phyloP scores from a whole-genome alignment of 2,329 filamentous ascomycete genomes.

The Ceratocystis destructans region DNA sequence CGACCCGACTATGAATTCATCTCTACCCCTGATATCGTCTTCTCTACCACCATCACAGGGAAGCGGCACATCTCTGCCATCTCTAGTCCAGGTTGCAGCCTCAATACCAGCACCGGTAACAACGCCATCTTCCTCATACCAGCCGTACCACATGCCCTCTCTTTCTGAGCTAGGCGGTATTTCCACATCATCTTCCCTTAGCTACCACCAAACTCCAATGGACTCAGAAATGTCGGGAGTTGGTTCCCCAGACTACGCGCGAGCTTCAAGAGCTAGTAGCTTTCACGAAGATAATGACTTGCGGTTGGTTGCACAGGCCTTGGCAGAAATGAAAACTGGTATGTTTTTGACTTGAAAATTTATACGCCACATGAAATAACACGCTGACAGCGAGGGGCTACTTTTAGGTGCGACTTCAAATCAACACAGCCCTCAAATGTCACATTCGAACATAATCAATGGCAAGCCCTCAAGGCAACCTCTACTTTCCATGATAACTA shows the following conservation, averaged over 20 bases:
- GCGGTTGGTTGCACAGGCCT: constrained; percentile 17
- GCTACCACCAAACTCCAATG: constrained; percentile 15
- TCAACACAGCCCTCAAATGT: constrained; percentile 16
- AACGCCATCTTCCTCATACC: neutral
- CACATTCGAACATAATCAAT: constrained; percentile 8
- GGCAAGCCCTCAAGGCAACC: constrained; percentile 47
- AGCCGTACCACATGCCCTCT: constrained; percentile 13
- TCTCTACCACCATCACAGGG: constrained; percentile 2
- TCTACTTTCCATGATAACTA: constrained; percentile 71
- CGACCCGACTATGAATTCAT: constrained; percentile 3
- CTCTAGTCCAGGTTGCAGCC: constrained; percentile 11
- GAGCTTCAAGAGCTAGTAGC: constrained; percentile 16
- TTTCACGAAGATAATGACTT: constrained; percentile 17
- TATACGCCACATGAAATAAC: neutral
- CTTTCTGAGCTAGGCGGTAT: constrained; percentile 14
- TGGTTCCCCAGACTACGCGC: constrained; percentile 15
- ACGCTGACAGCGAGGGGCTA: neutral
- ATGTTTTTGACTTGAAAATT: neutral
- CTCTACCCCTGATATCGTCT: constrained; percentile 5
- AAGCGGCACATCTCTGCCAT: constrained; percentile 9
- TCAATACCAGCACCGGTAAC: constrained; percentile 3
- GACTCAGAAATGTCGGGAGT: constrained; percentile 18
- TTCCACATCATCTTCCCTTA: constrained; percentile 15
- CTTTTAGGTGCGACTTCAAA: constrained; percentile 10
- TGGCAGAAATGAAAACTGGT: constrained; percentile 19